phyloP scores from a whole-genome alignment of 2,329 filamentous ascomycete genomes.

The Pseudogymnoascus pannorum region DNA sequence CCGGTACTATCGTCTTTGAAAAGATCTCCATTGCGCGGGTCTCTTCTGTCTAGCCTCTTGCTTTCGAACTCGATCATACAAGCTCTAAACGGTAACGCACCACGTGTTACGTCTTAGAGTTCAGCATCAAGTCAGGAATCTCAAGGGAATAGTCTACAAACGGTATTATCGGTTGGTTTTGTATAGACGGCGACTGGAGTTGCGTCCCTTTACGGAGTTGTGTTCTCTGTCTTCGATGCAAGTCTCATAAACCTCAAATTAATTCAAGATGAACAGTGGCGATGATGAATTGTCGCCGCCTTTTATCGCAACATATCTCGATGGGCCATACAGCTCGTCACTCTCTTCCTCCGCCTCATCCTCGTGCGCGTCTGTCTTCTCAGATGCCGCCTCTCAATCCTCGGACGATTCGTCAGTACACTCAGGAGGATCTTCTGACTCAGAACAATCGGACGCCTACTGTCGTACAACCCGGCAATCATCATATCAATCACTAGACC shows the following conservation, averaged over 20 bases:
- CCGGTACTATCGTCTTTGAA: slow-evolving; percentile 52
- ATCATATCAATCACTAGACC: slow-evolving; percentile 26
- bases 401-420: slow-evolving; percentile 63
- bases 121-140: slow-evolving; percentile 36
- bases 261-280: slow-evolving; percentile 52
- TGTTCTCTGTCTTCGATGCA: slow-evolving; percentile 7
- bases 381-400: slow-evolving; percentile 60
- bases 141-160: slow-evolving; percentile 31
- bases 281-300: slow-evolving; percentile 46
- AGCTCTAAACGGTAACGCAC: slow-evolving; percentile 29
- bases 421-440: slow-evolving; percentile 46
- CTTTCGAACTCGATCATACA: slow-evolving; percentile 37
- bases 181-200: slow-evolving; percentile 51
- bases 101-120: slow-evolving; percentile 11
- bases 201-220: slow-evolving; percentile 17
- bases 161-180: slow-evolving; percentile 43
- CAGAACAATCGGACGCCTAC: slow-evolving; percentile 40
- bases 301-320: slow-evolving; percentile 41
- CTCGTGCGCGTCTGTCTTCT: slow-evolving; percentile 61
- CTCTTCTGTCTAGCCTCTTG: slow-evolving; percentile 35
- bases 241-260: slow-evolving; percentile 22
- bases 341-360: slow-evolving; percentile 7
- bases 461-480: slow-evolving; percentile 30
- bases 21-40: slow-evolving; percentile 28
- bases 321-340: slow-evolving; percentile 29